These are phyloP conservation scores for Zygoascus biomembranicola DNA, from an alignment of 805 yeast genomes.

Conservation along the genomic window DNA sequence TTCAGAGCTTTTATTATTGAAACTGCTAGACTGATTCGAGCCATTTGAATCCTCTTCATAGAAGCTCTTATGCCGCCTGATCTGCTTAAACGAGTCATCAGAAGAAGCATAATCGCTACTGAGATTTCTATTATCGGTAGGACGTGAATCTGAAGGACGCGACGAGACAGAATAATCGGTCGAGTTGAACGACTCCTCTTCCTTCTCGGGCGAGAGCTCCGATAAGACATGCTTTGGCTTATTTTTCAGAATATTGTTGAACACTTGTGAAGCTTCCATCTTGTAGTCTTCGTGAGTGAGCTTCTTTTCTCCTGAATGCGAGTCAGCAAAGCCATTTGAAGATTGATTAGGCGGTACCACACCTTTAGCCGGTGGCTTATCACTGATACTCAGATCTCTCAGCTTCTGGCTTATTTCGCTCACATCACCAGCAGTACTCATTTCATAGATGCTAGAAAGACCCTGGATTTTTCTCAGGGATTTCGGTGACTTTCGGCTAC, in stretches of 20 bases:
- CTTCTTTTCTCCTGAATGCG: not conserved
- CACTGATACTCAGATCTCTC: not conserved
- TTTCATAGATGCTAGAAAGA: conserved; percentile 12
- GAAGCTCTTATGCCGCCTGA: conserved; percentile 4
- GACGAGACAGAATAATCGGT: not conserved
- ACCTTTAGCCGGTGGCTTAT: not conserved
- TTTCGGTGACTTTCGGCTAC: not conserved
- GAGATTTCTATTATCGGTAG: not conserved
- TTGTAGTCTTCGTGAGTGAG: not conserved
- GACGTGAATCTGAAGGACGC: not conserved
- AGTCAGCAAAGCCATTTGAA: not conserved
- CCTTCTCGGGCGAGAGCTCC: not conserved
- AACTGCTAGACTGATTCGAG: not conserved
- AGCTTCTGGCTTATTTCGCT: not conserved
- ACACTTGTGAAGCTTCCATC: not conserved
- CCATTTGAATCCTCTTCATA: not conserved
- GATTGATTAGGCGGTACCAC: not conserved
- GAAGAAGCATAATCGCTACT: not conserved
- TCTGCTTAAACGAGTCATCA: conserved; percentile 16
- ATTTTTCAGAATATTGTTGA: not conserved
- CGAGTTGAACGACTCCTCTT: not conserved
- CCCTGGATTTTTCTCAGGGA: not conserved
- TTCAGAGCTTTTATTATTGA: not conserved
- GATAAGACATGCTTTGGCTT: not conserved
- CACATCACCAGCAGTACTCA: conserved; percentile 21